Evolutionary conservation across 805 yeast species (phyloP).

Genomic region (Clavispora santaluciae): DNA sequence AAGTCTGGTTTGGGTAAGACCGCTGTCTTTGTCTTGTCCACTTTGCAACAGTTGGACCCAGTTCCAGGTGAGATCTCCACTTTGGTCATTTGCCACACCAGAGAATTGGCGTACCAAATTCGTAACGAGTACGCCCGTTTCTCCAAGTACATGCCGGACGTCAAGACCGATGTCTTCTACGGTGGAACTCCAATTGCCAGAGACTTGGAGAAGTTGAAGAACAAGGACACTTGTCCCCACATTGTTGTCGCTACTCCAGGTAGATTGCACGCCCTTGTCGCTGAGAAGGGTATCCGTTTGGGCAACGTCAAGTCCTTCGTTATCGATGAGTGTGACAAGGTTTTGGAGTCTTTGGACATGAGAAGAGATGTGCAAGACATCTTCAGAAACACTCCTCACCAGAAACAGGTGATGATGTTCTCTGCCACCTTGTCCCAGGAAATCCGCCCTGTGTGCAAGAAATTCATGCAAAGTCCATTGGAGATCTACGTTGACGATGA

Average conservation of each 20-base stretch:
- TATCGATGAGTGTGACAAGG: conserved; percentile 98
- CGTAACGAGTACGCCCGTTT: conserved; percentile 96
- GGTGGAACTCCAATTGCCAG: conserved; percentile 88
- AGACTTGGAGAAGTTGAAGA: conserved; percentile 83
- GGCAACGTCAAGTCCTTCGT: conserved; percentile 91
- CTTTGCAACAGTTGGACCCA: conserved; percentile 95
- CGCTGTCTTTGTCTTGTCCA: conserved; percentile 93
- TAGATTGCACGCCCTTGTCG: conserved; percentile 88
- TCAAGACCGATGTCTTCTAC: conserved; percentile 91
- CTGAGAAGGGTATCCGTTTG: conserved; percentile 84
- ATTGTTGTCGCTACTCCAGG: conserved; percentile 98
- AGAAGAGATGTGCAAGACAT: conserved; percentile 98
- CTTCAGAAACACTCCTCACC: conserved; percentile 95
- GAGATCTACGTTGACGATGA: conserved; percentile 98
- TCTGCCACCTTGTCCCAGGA: conserved; percentile 93
- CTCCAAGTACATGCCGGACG: conserved; percentile 98
- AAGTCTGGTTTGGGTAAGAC: conserved; percentile 99
- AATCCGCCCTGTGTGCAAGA: conserved; percentile 94
- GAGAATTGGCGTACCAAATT: conserved; percentile 98
- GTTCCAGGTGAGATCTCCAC: conserved; percentile 95
- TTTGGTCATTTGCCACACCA: conserved; percentile 93
- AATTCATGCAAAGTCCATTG: conserved; percentile 96
- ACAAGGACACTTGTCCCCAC: conserved; percentile 93
- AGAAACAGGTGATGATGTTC: conserved; percentile 99
- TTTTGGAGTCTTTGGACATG: conserved; percentile 86